phyloP scores from a whole-genome alignment of 75 land plant species.

The Isoetes taiwanensis region DNA sequence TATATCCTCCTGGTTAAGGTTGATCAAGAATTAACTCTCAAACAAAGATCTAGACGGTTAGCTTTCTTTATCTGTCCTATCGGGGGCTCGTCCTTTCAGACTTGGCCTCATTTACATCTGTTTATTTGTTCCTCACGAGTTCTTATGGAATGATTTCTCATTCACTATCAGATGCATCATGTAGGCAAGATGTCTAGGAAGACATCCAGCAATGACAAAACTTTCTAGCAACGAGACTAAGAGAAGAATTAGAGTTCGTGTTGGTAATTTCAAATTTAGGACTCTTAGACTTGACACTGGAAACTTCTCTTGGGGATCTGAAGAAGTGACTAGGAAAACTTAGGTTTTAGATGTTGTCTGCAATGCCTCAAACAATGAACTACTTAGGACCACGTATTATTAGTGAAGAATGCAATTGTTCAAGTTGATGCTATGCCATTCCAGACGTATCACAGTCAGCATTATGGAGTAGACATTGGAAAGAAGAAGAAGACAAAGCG shows the following conservation, averaged over 20 bases:
- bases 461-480: not conserved
- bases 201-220: conserved; percentile 7
- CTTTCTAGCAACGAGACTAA: not conserved
- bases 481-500: not conserved
- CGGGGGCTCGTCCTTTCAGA: too few relatives aligned
- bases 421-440: conserved; percentile 1
- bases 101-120: too few relatives aligned
- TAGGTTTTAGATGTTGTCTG: not conserved
- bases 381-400: not conserved
- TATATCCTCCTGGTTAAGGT: too few relatives aligned
- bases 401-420: conserved; percentile 1
- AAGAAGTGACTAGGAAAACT: not conserved
- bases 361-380: conserved; percentile 6
- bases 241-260: not conserved
- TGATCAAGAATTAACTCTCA: too few relatives aligned
- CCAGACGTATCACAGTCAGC: conserved; percentile 1
- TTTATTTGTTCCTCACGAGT: too few relatives aligned
- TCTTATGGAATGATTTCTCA: too few relatives aligned
- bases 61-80: too few relatives aligned
- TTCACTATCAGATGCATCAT: too few relatives aligned
- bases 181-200: too few relatives aligned
- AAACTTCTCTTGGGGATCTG: not conserved
- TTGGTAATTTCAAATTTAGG: conserved; percentile 1
- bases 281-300: not conserved
- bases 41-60: too few relatives aligned